A percentile compares a stretch with the other conserved stretches of the same genome.
Conservation (phyloP, 805 yeast genomes). For the Candida rishiriensis region DNA sequence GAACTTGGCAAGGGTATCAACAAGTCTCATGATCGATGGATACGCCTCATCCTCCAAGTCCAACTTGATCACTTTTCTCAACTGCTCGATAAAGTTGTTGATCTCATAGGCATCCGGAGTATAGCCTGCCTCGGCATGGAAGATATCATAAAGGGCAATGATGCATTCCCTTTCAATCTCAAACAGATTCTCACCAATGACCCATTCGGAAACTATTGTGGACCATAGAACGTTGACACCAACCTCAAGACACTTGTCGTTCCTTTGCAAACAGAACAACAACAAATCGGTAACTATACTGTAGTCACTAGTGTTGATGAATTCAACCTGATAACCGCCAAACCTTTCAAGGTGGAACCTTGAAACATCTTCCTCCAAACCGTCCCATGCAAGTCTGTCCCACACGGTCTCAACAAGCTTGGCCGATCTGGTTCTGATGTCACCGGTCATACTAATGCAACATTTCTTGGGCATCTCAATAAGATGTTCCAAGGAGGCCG, state of each 20-base stretch:
- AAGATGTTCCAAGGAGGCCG: conserved; percentile 64
- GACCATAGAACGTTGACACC: conserved; percentile 71
- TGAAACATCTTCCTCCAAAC: conserved; percentile 45
- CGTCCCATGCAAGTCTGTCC: conserved; percentile 68
- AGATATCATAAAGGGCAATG: conserved; percentile 59
- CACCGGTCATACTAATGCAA: conserved; percentile 57
- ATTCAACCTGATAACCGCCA: conserved; percentile 69
- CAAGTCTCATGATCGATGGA: conserved; percentile 42
- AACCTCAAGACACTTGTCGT: conserved; percentile 52
- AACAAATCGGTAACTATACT: conserved; percentile 60
- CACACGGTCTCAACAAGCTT: conserved; percentile 56
- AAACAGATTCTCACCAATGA: conserved; percentile 50
- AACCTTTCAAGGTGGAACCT: conserved; percentile 58
- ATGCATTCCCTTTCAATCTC: conserved; percentile 63
- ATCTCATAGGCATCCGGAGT: conserved; percentile 56
- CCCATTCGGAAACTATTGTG: conserved; percentile 61
- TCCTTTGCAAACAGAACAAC: conserved; percentile 64
- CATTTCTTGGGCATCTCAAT: conserved; percentile 72
- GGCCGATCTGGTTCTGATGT: conserved; percentile 57
- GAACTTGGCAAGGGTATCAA: conserved; percentile 56
- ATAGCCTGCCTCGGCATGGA: conserved; percentile 46
- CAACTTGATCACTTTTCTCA: conserved; percentile 46
- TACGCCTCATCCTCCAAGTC: conserved; percentile 66
- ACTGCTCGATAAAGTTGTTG: conserved; percentile 43
- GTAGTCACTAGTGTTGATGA: conserved; percentile 50